Evolutionary conservation across 805 yeast genomes (phyloP), one percentile per base, ranked within the genome.

Genomic region (Candida silvatica): DNA sequence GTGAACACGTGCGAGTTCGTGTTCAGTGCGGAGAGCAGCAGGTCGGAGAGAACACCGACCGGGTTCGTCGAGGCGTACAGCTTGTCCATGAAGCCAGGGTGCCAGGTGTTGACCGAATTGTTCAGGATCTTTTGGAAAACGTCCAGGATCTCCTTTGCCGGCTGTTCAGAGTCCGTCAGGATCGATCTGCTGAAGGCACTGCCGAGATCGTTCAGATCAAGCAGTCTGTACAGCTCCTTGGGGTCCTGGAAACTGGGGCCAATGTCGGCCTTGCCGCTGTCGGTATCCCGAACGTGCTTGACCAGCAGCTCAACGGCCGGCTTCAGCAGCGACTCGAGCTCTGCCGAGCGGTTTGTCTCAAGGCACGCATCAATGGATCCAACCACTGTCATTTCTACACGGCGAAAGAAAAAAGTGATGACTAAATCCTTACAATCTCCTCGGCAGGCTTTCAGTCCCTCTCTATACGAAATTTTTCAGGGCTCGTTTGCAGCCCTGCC

Each of bases 1-100:
- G 88, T 81, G 49, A 71, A 84, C 1, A 85, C 94, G 52, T 84
- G 94, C 2, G 88, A 77, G 55, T 85, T 85, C 3, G 95, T 85
- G 58, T 85, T 84, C 37, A 84, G 61, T 7, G 79, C 59, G 22
- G 85, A 74, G 35, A 84, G 60, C 3, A 84, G 52, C 34, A 84
- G 39, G 52, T 84, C 95, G 2, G 84, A 67, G 5, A 84, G 67
- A 5, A 84, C 74, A 6, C 95, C 95, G 20, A 83, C 77, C 2
- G 94, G 88, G 49, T 83, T 84, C 19, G 84, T 83, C n/a, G 84
- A 73, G 0, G 94, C 94, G 46, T 84, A 84, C 37, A 84, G 61
- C 54, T 84, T 84, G 52, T 85, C 95, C 61, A 84, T 58, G 49
- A 84, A 84, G 1, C 94, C 94, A 0, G 84, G 80, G 51, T 80